Base-by-base conservation (phyloP, 106 monocot species). In the Apostasia ramifera region DNA sequence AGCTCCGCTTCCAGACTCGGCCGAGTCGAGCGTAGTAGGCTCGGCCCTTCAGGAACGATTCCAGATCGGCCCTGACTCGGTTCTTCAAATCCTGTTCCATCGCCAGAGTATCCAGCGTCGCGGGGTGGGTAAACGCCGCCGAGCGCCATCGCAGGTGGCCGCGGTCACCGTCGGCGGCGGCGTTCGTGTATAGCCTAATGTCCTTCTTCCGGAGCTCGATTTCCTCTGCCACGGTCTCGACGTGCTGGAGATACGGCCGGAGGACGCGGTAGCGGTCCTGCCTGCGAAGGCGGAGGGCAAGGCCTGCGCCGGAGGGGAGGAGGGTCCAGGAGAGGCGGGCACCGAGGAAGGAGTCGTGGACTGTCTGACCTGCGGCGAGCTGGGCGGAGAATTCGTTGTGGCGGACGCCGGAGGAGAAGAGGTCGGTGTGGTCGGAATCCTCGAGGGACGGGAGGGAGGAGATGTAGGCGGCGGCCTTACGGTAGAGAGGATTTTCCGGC, bases 221-320 rank as follows among this genome's bases (percentile, higher is more conserved):
- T 60, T 81, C 77, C 47, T 82, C 84, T 44, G 84, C 79, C 2
- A 77, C 82, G 59, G 84, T 50, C 79, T 91, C 87, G 54, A 91
- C 69, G 73, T 91, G 84, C 45, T 82, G 69, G 39, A 91, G 77
- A 71, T 91, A 91, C 4, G 91, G 87, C 6, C 84, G 84, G 40
- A 91, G 84, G 47, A 91, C 78, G 38, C 91, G 78, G 41, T 77
- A 61, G 39, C 84, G 61, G 71, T 91, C 87, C 66, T 70, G 75
- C 47, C 74, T 67, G 56, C 87, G 81, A 3, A 91, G 59, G 57
- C 79, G 70, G 60, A 91, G 80, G 2, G 82, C 74, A 26, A 91
- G 78, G 65, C 65, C 44, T 2, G 8, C 42, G 42, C 2, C 61
- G 14, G 44, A 40, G 7, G 38, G 44, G 2, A 8, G 13, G 4